Evolutionary conservation across 352 stramenopile genomes (phyloP).

Genomic region (Globisporangium ultimum): DNA sequence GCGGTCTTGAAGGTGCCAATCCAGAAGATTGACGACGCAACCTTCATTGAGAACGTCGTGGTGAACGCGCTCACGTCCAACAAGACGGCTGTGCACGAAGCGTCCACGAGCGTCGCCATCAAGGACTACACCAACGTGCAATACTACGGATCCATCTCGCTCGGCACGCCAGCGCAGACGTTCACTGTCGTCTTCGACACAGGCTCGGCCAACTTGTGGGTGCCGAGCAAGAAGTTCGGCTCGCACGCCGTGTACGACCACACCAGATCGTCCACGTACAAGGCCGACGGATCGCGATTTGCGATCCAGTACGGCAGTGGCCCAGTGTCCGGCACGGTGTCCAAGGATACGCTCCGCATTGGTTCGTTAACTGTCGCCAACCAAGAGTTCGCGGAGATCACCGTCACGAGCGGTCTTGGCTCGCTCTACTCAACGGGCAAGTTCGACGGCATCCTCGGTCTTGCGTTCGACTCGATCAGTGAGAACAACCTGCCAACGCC

Average conservation of each 20-base stretch:
- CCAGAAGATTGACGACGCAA: no score
- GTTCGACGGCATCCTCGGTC: constrained; percentile 92
- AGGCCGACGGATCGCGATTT: constrained; percentile 80
- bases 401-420: constrained; percentile 88
- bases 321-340: constrained; percentile 73
- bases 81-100: no score
- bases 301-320: no score
- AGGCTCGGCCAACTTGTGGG: no score
- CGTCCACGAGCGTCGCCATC: constrained; percentile 61
- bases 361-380: constrained; percentile 26
- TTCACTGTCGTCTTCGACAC: no score
- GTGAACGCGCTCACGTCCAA: no score
- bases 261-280: constrained; percentile 53
- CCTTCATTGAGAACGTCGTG: no score
- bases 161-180: no score
- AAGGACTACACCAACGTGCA: constrained; percentile 92
- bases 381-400: constrained; percentile 86
- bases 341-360: constrained; percentile 48
- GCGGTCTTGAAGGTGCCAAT: no score
- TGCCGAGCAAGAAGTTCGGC: no score
- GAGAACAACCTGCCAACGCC: constrained; percentile 77
- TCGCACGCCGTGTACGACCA: constrained; percentile 59
- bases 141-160: constrained; percentile 92
- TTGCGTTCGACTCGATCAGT: constrained; percentile 85
- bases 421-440: constrained; percentile 86